Evolutionary conservation across 2,329 filamentous ascomycete species (phyloP).

Genomic region (Xenosphaeropsis pyriputrescens): DNA sequence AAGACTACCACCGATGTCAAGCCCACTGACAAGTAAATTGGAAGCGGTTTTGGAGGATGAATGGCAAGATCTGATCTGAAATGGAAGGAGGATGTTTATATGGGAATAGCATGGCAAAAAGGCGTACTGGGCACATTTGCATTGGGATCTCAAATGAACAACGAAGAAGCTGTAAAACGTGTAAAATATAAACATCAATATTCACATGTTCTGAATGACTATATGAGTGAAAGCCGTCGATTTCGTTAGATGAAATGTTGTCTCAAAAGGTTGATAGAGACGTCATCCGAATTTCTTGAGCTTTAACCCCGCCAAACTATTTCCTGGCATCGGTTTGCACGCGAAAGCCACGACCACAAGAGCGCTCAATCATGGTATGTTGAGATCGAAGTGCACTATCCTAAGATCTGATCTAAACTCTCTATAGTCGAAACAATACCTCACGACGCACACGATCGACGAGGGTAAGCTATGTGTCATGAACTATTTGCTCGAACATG

Average conservation of each 20-base stretch:
- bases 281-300: not conserved
- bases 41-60: not conserved
- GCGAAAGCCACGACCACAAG: constrained; percentile 4
- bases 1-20: constrained; percentile 3
- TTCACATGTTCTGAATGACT: not conserved
- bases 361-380: too few relatives aligned
- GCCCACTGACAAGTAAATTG: too few relatives aligned
- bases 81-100: too few relatives aligned
- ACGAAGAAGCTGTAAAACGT: not conserved
- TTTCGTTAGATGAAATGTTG: not conserved
- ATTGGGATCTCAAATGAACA: too few relatives aligned
- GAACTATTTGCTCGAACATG: constrained; percentile 1
- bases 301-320: constrained; percentile 7
- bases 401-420: not conserved
- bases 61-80: too few relatives aligned
- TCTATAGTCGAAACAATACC: constrained; percentile 90
- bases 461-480: constrained; percentile 42
- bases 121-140: too few relatives aligned
- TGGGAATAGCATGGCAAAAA: too few relatives aligned
- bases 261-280: not conserved
- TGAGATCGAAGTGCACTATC: too few relatives aligned
- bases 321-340: constrained; percentile 2
- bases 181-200: not conserved
- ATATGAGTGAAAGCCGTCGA: constrained; percentile 4
- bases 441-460: constrained; percentile 83